phyloP scores from a whole-genome alignment of 495 filamentous ascomycete species.

The Daldinia childiae region DNA sequence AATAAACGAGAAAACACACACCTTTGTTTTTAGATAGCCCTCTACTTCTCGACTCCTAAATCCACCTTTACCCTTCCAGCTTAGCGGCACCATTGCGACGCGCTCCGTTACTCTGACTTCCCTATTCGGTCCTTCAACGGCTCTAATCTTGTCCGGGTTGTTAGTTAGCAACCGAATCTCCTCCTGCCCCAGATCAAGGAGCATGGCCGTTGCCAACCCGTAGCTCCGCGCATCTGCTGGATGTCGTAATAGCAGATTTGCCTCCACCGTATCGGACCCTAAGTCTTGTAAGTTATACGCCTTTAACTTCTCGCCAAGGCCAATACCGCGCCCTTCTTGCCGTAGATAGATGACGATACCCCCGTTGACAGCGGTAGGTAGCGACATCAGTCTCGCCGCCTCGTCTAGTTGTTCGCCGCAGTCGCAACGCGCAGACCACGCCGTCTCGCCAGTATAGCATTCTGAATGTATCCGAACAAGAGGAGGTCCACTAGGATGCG shows the following conservation, averaged over 20 bases:
- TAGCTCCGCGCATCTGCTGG: constrained; percentile 95
- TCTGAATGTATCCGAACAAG: constrained; percentile 96
- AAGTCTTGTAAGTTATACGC: constrained; percentile 98
- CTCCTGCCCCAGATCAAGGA: constrained; percentile 80
- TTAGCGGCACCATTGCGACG: constrained; percentile 94
- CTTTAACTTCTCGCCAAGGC: constrained; percentile 93
- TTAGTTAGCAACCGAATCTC: constrained; percentile 93
- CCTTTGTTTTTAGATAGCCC: constrained; percentile 94
- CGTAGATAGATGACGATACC: constrained; percentile 95
- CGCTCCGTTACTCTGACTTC: constrained; percentile 89
- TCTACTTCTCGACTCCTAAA: constrained; percentile 89
- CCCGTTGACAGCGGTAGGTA: constrained; percentile 71
- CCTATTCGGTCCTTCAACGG: constrained; percentile 88
- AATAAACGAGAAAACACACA: constrained; percentile 51
- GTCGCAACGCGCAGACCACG: constrained; percentile 96
- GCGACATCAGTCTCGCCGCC: constrained; percentile 90
- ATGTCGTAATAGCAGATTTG: constrained; percentile 89
- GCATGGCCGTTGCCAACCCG: constrained; percentile 92
- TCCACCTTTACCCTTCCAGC: constrained; percentile 87
- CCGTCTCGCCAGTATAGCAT: constrained; percentile 98
- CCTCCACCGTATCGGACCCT: constrained; percentile 94
- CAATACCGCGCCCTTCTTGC: constrained; percentile 96
- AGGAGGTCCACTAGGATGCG: constrained; percentile 53
- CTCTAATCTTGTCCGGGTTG: constrained; percentile 95
- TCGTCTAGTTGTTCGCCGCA: constrained; percentile 98